Percentiles rank a stretch among this genome's conserved stretches.
Evolutionary conservation across 495 filamentous ascomycete genomes (phyloP).

Genomic region (Bryoglossum gracile): DNA sequence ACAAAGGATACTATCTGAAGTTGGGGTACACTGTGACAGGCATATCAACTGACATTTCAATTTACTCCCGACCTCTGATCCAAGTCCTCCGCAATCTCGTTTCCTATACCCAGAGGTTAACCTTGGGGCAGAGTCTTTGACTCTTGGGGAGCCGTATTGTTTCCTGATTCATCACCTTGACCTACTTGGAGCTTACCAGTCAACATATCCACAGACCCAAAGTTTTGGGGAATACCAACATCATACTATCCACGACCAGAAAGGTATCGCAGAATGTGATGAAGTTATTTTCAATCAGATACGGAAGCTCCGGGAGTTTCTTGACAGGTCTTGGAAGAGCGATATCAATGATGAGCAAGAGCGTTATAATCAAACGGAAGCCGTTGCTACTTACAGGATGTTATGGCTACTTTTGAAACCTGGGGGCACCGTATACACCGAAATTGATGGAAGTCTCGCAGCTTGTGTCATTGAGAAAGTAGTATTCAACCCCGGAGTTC

Average conservation of each 20-base stretch:
- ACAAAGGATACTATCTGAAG: too few species aligned
- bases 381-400: slow-evolving; percentile 1
- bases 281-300: not conserved
- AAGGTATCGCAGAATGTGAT: not conserved
- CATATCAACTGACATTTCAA: not conserved
- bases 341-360: not conserved
- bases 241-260: not conserved
- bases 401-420: slow-evolving; percentile 6
- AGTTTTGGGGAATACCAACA: not conserved
- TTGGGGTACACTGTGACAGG: too few species aligned
- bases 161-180: not conserved
- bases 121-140: not conserved
- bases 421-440: not conserved
- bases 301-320: not conserved
- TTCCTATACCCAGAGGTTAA: not conserved
- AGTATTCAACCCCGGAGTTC: not conserved
- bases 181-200: not conserved
- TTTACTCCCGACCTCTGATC: not conserved
- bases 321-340: not conserved
- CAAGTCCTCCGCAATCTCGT: not conserved
- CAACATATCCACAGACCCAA: not conserved
- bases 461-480: not conserved
- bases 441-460: not conserved
- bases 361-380: not conserved
- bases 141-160: not conserved